Evolutionary conservation across 78 protist genomes (phyloP).

Genomic region (Guillardia theta): DNA sequence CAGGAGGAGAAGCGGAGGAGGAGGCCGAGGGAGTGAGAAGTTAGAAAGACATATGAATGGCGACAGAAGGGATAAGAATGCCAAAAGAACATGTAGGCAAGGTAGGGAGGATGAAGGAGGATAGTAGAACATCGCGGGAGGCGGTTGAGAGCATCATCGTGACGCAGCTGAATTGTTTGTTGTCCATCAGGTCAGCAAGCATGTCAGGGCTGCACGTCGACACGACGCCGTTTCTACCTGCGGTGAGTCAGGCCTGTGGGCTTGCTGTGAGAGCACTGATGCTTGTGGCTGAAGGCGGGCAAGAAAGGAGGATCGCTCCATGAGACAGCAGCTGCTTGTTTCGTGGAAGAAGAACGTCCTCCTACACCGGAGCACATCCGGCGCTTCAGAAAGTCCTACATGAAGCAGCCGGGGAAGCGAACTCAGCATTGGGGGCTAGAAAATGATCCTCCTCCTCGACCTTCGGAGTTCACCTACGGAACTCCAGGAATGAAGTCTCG

Average conservation of each 20-base stretch:
- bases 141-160: too few species aligned
- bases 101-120: too few species aligned
- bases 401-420: slow-evolving; percentile 38
- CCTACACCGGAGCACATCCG: not conserved
- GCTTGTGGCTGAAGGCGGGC: not conserved
- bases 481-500: not conserved
- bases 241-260: not conserved
- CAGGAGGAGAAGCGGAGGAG: too few species aligned
- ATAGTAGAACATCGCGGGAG: too few species aligned
- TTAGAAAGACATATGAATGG: too few species aligned
- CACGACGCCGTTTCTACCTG: not conserved
- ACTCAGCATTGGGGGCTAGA: slow-evolving; percentile 26
- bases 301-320: not conserved
- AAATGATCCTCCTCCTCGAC: not conserved
- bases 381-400: not conserved
- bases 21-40: too few species aligned
- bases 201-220: not conserved
- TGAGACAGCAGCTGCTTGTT: not conserved
- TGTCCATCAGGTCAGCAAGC: too few species aligned
- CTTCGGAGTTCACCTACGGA: not conserved
- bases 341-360: not conserved
- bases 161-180: too few species aligned
- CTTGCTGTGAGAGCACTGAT: not conserved
- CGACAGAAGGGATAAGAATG: too few species aligned
- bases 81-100: too few species aligned